A percentile compares a stretch with the other conserved stretches of the same genome.
Evolutionary conservation across 176 grass and related monocot species (phyloP).

Genomic region (Zoysia japonica): DNA sequence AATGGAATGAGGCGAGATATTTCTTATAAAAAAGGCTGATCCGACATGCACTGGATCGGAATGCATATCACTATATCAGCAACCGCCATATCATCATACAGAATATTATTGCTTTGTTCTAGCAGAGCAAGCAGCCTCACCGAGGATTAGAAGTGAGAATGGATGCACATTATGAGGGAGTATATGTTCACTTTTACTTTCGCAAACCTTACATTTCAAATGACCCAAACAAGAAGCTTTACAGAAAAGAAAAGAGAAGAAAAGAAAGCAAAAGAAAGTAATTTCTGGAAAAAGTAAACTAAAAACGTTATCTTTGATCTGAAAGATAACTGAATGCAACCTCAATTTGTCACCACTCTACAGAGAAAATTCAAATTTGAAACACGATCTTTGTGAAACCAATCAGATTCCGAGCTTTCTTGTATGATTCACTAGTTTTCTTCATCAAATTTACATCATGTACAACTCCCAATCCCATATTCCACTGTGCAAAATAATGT

Average conservation of each 20-base stretch:
- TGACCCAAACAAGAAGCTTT: slow-evolving; percentile 16
- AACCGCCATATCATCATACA: too few species aligned
- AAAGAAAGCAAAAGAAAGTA: not conserved
- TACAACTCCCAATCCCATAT: slow-evolving; percentile 29
- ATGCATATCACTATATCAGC: too few species aligned
- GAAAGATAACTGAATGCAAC: slow-evolving; percentile 8
- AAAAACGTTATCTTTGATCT: not conserved
- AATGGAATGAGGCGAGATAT: not conserved
- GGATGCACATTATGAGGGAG: not conserved
- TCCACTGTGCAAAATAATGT: slow-evolving; percentile 30
- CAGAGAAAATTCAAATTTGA: not conserved
- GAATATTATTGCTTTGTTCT: not conserved
- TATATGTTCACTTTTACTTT: slow-evolving; percentile 8
- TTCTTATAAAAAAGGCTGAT: not conserved
- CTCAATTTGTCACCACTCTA: not conserved
- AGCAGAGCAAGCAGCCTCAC: not conserved
- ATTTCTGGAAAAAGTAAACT: not conserved
- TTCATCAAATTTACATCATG: slow-evolving; percentile 47
- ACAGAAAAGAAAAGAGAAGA: not conserved
- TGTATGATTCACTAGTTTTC: slow-evolving; percentile 29
- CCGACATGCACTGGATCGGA: not conserved
- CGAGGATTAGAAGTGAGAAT: not conserved
- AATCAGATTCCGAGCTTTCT: not conserved
- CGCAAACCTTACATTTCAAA: slow-evolving; percentile 34
- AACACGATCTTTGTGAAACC: not conserved